Base-by-base conservation (phyloP, 306 rosid genomes). In the Elaeagnus macrophylla region DNA sequence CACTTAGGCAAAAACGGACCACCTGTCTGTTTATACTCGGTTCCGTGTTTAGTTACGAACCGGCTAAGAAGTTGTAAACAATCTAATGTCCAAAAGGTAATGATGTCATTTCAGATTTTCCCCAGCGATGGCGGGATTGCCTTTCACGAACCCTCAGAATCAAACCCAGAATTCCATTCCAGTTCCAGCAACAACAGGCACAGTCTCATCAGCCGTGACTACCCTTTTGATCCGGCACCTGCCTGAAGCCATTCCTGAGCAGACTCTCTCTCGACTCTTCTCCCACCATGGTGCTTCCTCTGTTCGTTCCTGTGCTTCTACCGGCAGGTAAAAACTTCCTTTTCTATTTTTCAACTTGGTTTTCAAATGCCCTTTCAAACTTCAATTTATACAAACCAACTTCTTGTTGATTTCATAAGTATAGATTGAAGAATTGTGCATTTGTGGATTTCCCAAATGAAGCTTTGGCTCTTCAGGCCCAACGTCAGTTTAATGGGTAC, bases 341-440 rank as follows among this genome's bases (percentile, higher is more conserved):
- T 19, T 12, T 17, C 13, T 5, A 8, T 19, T 10, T 25, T 63
- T 15, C 7, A 8, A 39, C n/a, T 45, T 18, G 12, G 0, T 47
- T 41, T 41, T 0, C 9, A 20, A 54, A 2, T 8, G 11, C 17
- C 37, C 3, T 7, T n/a, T 37, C 8, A 9, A 14, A 35, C 52
- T 35, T 42, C 20, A 5, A 9, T 16, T 18, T 49, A 36, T 49
- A 4, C 0, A 18, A 1, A 5, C 37, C 11, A 14, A 3, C 42
- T 13, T 39, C 52, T 5, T 11, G 9, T 37, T 39, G 38, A 6
- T 57, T 32, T 15, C 53, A 44, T 35, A 16, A 52, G 7, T 57
- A 43, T 74, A 87, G 95, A 74, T 39, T 88, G 74, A 88, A 72
- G 54, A 88, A 88, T 67, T 79, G 83, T 60, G 96, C 94, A 41